Base-by-base conservation (phyloP, 148 eudicot genomes). In the Pharnaceum exiguum region DNA sequence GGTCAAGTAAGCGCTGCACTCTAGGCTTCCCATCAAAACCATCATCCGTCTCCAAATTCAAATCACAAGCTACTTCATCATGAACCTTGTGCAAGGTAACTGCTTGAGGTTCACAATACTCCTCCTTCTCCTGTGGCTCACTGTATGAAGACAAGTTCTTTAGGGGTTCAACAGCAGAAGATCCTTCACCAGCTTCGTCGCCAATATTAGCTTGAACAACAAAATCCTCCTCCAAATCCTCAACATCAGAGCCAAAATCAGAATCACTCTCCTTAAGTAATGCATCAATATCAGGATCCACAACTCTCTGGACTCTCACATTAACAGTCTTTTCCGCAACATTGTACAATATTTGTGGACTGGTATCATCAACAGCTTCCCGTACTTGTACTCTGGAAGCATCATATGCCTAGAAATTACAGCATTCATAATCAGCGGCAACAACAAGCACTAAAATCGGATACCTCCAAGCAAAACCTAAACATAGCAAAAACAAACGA, bases 201-300 rank as follows among this genome's bases (percentile, higher is more conserved):
- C 75, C 66, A 65, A 82, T 57, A 66, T 94, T 94, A 19, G 96
- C 96, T 53, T 24, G 69, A 24, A 84, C 59, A 29, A 94, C 87
- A 70, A 94, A 93, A 74, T 94, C 99, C 68, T 94, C 99, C 56
- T 89, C 99, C 73, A 93, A 67, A 51, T 75, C 95, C 67, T 91
- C 98, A 59, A 70, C 62, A 69, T 93, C 99, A 56, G 99, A 94
- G 22, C 73, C 95, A 69, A 75, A 67, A 21, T 69, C 78, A 5
- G 96, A 86, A 11, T 86, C 79, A 56, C 70, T 72, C 23, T 89
- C 99, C 36, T 86, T 82, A 28, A 89, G 91, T 67, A 94, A 55
- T 22, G 79, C 76, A 63, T 74, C 82, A 46, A 94, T 69, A 60
- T 89, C 99, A 40, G 96, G 87, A 73, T 89, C 95, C 29, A 83